Base-by-base conservation (phyloP, 208 protist genomes). In the Phytomonas francai region DNA sequence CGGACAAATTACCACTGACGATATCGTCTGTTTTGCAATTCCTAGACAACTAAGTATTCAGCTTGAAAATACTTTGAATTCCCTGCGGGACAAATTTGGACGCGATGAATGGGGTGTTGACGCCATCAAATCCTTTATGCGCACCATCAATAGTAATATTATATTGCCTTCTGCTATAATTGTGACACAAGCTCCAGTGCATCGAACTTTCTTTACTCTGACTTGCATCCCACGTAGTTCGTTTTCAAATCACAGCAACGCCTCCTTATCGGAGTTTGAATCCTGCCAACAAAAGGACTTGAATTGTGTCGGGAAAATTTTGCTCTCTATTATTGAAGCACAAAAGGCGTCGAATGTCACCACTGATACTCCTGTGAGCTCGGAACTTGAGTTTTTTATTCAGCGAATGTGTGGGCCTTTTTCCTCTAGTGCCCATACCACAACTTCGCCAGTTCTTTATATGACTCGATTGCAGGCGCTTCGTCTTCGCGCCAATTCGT, bases 11-110 rank as follows among this genome's bases (percentile, higher is more conserved):
- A 78, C 81, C 0, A 65, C 78, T 25, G 59, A 81, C 0, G 79
- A 95, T 70, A 65, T 95, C 0, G n/a, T 95, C 27, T 91, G 87
- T 63, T 80, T 95, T 61, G 72, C 80, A 12, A 75, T 84, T 22
- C 51, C 80, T 28, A 58, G 65, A 9, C 51, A 63, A 2, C 59
- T 85, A 59, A 67, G 54, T 28, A 73, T 63, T 5, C 69, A 77
- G 25, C 63, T 87, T 19, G 73, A 76, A 30, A 62, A 84, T 49
- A 79, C 76, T 12, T 71, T 59, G 67, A 39, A 58, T 36, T 63
- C 4, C 6, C 22, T 63, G 1, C 8, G 32, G 14, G 29, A 14
- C 2, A 39, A 32, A 67, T 1, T 29, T 59, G 16, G 68, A 71
- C 30, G 63, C 72, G 25, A 28, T 67, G 3, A 45, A 61, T 8